These are phyloP conservation scores for Suillus placidus DNA, from an alignment of 768 basidiomycete species.

Conservation along the genomic window DNA sequence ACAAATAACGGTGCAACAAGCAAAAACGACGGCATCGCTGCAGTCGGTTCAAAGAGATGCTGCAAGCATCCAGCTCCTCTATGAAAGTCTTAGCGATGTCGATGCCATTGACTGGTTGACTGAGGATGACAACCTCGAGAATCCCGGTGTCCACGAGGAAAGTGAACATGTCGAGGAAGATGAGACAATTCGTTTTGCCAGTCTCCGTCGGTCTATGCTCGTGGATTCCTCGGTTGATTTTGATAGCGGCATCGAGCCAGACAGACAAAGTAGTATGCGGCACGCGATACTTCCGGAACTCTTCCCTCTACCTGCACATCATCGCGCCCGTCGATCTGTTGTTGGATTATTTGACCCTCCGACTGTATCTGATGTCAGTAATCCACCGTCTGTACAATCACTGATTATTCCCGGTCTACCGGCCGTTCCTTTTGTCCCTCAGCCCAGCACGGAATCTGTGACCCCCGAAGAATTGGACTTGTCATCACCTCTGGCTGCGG, in stretches of 20 bases:
- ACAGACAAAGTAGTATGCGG: constrained; percentile 31
- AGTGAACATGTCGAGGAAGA: constrained; percentile 32
- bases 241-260: constrained; percentile 20
- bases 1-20: constrained; percentile 67
- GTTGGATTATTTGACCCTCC: constrained; percentile 60
- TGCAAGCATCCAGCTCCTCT: constrained; percentile 67
- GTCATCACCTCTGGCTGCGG: constrained; percentile 23
- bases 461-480: constrained; percentile 19
- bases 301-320: constrained; percentile 22
- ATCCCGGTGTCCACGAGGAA: constrained; percentile 23
- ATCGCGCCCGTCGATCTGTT: constrained; percentile 53
- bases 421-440: constrained; percentile 38
- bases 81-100: constrained; percentile 65
- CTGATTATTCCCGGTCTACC: constrained; percentile 38
- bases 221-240: constrained; percentile 27
- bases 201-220: constrained; percentile 30
- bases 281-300: constrained; percentile 18
- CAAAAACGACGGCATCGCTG: constrained; percentile 59
- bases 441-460: constrained; percentile 29
- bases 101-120: constrained; percentile 42
- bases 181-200: constrained; percentile 35
- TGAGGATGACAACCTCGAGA: constrained; percentile 47
- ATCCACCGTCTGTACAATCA: constrained; percentile 26
- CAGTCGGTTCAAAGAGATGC: constrained; percentile 74
- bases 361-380: constrained; percentile 18